These are phyloP conservation scores for Phyllosticta citribraziliensis DNA, from an alignment of 2,329 filamentous ascomycete genomes.

Conservation along the genomic window DNA sequence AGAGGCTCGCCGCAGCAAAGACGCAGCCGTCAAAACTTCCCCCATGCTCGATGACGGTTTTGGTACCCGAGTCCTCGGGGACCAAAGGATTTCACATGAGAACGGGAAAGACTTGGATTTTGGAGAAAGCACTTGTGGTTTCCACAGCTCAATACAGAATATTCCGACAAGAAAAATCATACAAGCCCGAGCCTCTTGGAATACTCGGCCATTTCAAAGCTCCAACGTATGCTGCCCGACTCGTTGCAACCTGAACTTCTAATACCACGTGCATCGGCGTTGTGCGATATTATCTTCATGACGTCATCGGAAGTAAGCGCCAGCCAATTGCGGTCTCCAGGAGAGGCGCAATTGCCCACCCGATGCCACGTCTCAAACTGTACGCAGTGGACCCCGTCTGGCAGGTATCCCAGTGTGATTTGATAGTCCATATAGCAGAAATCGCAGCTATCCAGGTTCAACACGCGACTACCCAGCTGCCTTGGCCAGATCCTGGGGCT, in stretches of 20 bases:
- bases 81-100: no score
- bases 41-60: no score
- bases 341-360: not conserved
- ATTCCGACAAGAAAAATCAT: no score
- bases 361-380: not conserved
- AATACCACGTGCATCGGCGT: not conserved
- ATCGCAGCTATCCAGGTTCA: not conserved
- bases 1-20: not conserved
- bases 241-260: not conserved
- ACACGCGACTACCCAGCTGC: not conserved
- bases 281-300: not conserved
- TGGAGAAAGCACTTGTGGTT: no score
- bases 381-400: not conserved
- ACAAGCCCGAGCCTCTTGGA: not conserved
- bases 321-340: not conserved
- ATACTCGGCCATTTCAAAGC: not conserved
- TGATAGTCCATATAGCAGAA: not conserved
- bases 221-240: not conserved
- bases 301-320: not conserved
- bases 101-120: no score
- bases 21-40: no score
- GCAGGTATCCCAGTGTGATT: not conserved
- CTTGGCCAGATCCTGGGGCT: not conserved
- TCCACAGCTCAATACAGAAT: no score
- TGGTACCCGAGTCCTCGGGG: no score